phyloP scores from a whole-genome alignment of 2,329 filamentous ascomycete species.

The Coniochaeta sp. region DNA sequence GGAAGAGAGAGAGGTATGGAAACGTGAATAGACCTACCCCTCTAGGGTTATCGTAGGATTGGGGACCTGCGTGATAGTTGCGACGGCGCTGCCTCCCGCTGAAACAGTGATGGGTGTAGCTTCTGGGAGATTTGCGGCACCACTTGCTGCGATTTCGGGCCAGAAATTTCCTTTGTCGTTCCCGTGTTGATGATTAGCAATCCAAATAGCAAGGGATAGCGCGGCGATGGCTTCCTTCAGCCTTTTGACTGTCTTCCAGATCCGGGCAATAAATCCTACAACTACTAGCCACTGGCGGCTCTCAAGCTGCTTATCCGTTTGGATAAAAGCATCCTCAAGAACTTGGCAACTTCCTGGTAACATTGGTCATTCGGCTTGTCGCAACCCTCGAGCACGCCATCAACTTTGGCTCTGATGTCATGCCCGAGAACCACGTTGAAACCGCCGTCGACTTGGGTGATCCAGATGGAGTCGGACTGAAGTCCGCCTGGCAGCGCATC shows the following conservation, averaged over 20 bases:
- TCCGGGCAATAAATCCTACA: background rate
- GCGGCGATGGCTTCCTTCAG: background rate
- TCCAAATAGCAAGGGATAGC: background rate
- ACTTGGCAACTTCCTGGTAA: background rate
- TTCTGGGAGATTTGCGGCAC: background rate
- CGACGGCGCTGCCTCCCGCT: background rate
- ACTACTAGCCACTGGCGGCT: background rate
- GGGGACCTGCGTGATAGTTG: background rate
- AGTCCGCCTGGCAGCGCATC: background rate
- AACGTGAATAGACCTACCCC: background rate
- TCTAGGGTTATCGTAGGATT: background rate
- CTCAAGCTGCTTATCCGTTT: background rate
- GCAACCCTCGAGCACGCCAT: background rate
- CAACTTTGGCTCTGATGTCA: background rate
- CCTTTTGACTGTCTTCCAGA: background rate
- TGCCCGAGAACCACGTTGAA: background rate
- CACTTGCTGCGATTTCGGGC: background rate
- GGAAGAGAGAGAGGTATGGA: too few relatives aligned
- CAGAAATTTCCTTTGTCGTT: background rate
- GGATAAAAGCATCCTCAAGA: background rate
- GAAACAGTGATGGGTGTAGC: background rate
- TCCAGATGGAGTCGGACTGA: background rate
- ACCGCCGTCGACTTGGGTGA: background rate
- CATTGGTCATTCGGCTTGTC: background rate
- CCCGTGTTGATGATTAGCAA: too few relatives aligned